Percentiles rank a stretch among this genome's conserved stretches.
phyloP scores from a whole-genome alignment of 306 rosid species.

The Dryas drummondii region DNA sequence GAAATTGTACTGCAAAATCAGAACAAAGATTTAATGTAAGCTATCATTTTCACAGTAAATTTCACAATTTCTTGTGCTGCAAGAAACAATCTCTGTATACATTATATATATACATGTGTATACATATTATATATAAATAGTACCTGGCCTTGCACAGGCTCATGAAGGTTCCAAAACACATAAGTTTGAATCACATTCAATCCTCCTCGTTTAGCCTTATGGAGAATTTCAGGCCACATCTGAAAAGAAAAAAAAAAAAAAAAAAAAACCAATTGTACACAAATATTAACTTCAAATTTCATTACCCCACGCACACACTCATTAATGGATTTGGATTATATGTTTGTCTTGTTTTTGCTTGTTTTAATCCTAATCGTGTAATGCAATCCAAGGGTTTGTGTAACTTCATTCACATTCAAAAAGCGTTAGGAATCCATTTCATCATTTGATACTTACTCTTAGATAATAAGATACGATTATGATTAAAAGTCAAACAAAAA shows the following conservation, averaged over 20 bases:
- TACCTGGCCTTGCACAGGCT: constrained; percentile 74
- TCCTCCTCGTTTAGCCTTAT: constrained; percentile 75
- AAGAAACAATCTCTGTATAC: background rate
- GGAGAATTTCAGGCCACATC: constrained; percentile 80
- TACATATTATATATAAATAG: background rate
- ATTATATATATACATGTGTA: too few species aligned
- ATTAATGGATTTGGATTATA: too few species aligned
- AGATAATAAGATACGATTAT: too few species aligned
- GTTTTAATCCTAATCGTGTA: too few species aligned
- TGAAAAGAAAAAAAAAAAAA: constrained; percentile 26
- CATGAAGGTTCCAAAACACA: constrained; percentile 89
- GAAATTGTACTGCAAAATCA: constrained; percentile 46
- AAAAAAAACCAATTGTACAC: background rate
- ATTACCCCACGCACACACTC: background rate
- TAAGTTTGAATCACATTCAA: constrained; percentile 82
- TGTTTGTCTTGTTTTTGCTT: too few species aligned
- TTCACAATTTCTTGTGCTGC: background rate
- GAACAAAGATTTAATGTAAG: background rate
- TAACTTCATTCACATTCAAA: too few species aligned
- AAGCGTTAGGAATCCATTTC: too few species aligned
- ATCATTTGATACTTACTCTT: too few species aligned
- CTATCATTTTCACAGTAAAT: background rate
- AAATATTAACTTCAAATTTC: background rate
- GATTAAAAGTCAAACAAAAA: background rate
- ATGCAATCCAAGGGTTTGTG: too few species aligned